These are phyloP conservation scores for Mucuna pruriens DNA, from an alignment of 306 rosid species.

Conservation along the genomic window DNA sequence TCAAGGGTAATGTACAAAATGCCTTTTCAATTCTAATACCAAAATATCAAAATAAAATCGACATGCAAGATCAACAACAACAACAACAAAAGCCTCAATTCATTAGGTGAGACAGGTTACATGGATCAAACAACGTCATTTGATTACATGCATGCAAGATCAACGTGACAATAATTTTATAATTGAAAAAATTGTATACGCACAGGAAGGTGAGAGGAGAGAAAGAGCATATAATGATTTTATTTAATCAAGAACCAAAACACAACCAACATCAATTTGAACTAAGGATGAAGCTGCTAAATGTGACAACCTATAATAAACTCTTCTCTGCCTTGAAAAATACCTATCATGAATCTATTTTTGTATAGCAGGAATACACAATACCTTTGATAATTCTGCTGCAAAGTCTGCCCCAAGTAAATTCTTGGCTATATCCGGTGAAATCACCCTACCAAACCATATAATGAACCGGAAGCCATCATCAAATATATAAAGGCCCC, in stretches of 20 bases:
- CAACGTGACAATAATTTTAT: not conserved
- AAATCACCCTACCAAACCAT: slow-evolving; percentile 95
- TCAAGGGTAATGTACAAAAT: not conserved
- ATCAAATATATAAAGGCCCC: slow-evolving; percentile 81
- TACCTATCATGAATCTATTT: slow-evolving; percentile 20
- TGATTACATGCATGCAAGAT: not conserved
- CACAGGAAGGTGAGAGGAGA: not conserved
- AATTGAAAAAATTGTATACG: not conserved
- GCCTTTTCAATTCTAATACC: not conserved
- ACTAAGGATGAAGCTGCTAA: not conserved
- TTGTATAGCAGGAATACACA: slow-evolving; percentile 22
- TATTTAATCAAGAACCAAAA: slow-evolving; percentile 4
- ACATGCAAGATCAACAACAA: not conserved
- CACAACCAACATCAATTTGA: slow-evolving; percentile 5
- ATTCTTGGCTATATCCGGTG: slow-evolving; percentile 92
- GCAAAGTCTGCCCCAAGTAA: slow-evolving; percentile 89
- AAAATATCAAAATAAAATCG: not conserved
- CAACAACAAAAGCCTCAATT: not conserved
- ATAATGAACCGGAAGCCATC: slow-evolving; percentile 83
- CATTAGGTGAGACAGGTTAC: not conserved
- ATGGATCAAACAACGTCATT: not conserved
- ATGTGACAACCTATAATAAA: not conserved
- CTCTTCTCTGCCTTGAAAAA: slow-evolving; percentile 1
- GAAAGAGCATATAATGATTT: not conserved
- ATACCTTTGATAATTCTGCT: slow-evolving; percentile 96